Conservation (phyloP, 78 protist genomes). For the Dictyostelium firmibasis region DNA sequence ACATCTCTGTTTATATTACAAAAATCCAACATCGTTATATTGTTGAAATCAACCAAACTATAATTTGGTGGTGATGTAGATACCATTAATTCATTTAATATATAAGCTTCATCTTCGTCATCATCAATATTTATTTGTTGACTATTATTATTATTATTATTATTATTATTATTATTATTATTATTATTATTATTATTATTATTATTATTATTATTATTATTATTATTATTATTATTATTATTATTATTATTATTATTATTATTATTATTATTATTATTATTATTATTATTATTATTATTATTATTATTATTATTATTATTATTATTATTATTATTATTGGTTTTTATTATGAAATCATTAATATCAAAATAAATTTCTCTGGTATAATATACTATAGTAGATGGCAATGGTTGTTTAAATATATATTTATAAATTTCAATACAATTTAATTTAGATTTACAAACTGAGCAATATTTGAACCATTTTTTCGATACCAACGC, state of each 20-base stretch:
- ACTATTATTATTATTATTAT: too few species aligned
- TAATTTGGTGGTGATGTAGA: not conserved
- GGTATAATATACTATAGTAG: not conserved
- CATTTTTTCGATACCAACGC: not conserved
- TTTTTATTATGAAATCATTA: not conserved
- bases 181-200: too few species aligned
- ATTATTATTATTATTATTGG: not conserved
- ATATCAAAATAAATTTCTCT: not conserved
- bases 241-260: too few species aligned
- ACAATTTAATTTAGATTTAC: not conserved
- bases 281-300: too few species aligned
- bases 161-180: too few species aligned
- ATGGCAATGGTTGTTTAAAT: not conserved
- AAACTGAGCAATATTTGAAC: not conserved
- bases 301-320: too few species aligned
- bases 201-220: too few species aligned
- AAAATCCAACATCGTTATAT: not conserved
- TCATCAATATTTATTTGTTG: not conserved
- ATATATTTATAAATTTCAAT: not conserved
- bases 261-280: too few species aligned
- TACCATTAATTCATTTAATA: not conserved
- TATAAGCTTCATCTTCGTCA: not conserved
- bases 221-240: too few species aligned
- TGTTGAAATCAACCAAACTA: not conserved
- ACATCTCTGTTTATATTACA: not conserved